Evolutionary conservation across 2,329 filamentous ascomycete species (phyloP).

Genomic region (Calonectria leucothoes): DNA sequence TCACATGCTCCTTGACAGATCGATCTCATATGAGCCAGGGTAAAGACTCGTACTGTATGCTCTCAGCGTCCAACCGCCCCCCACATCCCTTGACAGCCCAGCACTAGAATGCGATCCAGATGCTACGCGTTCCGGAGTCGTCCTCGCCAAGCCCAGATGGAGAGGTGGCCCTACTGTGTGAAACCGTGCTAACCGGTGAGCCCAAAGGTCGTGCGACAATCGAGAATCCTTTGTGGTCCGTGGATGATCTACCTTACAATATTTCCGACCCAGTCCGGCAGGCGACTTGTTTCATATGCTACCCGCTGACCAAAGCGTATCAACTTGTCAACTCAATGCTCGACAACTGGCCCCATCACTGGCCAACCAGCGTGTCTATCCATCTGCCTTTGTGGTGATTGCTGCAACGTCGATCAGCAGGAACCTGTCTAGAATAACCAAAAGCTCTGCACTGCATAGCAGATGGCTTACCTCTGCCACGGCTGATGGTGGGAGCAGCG

Average conservation of each 20-base stretch:
- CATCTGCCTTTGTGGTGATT: neutral
- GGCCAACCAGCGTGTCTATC: neutral
- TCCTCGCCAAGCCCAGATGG: neutral
- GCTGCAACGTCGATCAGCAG: neutral
- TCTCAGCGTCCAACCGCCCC: neutral
- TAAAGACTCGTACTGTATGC: neutral
- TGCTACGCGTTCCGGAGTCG: neutral
- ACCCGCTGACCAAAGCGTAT: neutral
- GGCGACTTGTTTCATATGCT: slow-evolving; percentile 18
- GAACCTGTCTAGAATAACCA: neutral
- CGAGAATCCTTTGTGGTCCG: slow-evolving; percentile 8
- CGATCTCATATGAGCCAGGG: neutral
- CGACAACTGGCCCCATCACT: neutral
- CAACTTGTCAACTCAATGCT: slow-evolving; percentile 22
- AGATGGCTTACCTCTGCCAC: neutral
- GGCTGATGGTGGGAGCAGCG: neutral
- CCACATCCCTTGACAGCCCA: neutral
- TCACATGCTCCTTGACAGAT: neutral
- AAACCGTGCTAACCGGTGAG: neutral
- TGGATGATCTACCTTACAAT: neutral
- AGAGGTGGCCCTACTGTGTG: neutral
- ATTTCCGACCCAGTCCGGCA: neutral
- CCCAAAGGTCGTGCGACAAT: neutral
- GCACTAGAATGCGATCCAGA: neutral
- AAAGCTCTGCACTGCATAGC: neutral